Evolutionary conservation across 176 grass and related monocot genomes (phyloP).

Genomic region (Oryza glaberrima): DNA sequence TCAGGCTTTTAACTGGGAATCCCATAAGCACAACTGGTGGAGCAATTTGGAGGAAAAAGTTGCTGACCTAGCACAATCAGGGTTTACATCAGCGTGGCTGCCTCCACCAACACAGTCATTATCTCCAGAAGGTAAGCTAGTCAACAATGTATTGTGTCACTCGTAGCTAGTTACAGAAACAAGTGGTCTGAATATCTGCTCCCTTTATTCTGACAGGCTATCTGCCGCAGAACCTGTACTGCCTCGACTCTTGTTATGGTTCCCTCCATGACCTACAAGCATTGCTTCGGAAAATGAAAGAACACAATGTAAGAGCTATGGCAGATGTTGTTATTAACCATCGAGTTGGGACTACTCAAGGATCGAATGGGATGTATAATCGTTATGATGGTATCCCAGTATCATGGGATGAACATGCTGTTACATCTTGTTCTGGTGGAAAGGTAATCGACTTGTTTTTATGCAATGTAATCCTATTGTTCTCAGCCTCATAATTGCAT

Average conservation of each 20-base stretch:
- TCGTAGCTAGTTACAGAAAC: neutral
- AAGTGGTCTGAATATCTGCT: neutral
- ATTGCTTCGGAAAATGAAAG: slow-evolving; percentile 70
- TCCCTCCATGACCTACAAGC: slow-evolving; percentile 60
- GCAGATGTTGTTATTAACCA: slow-evolving; percentile 98
- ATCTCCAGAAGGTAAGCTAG: slow-evolving; percentile 63
- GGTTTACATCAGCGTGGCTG: slow-evolving; percentile 87
- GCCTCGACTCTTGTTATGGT: slow-evolving; percentile 91
- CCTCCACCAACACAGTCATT: slow-evolving; percentile 88
- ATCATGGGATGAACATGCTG: slow-evolving; percentile 89
- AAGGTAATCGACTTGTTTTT: slow-evolving; percentile 55
- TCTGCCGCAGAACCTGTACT: slow-evolving; percentile 91
- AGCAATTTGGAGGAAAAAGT: slow-evolving; percentile 73
- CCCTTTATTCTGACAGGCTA: slow-evolving; percentile 58
- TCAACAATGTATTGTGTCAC: slow-evolving; percentile 16
- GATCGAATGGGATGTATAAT: slow-evolving; percentile 78
- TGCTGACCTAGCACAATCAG: slow-evolving; percentile 66
- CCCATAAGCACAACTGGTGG: slow-evolving; percentile 92
- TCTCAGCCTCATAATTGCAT: neutral
- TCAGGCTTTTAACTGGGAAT: slow-evolving; percentile 97
- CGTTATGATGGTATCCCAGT: slow-evolving; percentile 94
- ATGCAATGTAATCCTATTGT: slow-evolving; percentile 17
- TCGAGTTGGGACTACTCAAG: slow-evolving; percentile 87
- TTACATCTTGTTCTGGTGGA: slow-evolving; percentile 97
- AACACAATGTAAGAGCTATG: slow-evolving; percentile 87